Evolutionary conservation across 2,329 filamentous ascomycete species (phyloP).

Genomic region (Fulvia fulva): DNA sequence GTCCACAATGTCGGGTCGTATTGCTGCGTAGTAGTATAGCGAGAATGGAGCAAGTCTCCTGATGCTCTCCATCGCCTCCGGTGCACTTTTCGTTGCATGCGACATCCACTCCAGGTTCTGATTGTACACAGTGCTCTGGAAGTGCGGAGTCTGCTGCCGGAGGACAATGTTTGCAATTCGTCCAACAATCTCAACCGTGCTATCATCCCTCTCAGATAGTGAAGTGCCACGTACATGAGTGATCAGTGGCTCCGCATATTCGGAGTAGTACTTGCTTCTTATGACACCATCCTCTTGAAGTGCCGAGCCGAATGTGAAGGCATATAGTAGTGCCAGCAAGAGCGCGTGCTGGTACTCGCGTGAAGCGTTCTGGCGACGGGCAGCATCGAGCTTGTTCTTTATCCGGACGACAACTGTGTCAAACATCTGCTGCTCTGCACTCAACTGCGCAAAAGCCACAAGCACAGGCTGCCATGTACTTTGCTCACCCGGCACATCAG

Average conservation of each 20-base stretch:
- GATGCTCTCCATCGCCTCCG: constrained; percentile 12
- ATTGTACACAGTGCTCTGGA: constrained; percentile 38
- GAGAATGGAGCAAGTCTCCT: constrained; percentile 25
- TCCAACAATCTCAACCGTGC: constrained; percentile 57
- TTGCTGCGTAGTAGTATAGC: constrained; percentile 32
- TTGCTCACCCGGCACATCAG: constrained; percentile 44
- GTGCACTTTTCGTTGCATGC: constrained; percentile 10
- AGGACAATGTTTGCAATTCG: constrained; percentile 59
- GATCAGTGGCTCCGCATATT: constrained; percentile 44
- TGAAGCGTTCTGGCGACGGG: constrained; percentile 51
- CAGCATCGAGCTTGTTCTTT: constrained; percentile 58
- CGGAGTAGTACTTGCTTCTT: constrained; percentile 42
- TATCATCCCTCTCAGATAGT: constrained; percentile 42
- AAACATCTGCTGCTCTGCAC: constrained; percentile 59
- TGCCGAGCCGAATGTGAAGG: constrained; percentile 50
- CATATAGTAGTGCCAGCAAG: constrained; percentile 58
- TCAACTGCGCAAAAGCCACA: constrained; percentile 62
- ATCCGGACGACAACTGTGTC: constrained; percentile 60
- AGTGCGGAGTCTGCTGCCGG: constrained; percentile 47
- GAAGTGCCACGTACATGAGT: constrained; percentile 35
- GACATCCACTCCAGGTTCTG: constrained; percentile 29
- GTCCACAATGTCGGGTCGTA: constrained; percentile 30
- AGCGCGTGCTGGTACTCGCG: constrained; percentile 56
- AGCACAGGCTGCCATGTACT: constrained; percentile 53
- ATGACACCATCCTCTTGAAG: constrained; percentile 40